Base-by-base conservation (phyloP, 805 yeast species). In the Yarrowia sp. region DNA sequence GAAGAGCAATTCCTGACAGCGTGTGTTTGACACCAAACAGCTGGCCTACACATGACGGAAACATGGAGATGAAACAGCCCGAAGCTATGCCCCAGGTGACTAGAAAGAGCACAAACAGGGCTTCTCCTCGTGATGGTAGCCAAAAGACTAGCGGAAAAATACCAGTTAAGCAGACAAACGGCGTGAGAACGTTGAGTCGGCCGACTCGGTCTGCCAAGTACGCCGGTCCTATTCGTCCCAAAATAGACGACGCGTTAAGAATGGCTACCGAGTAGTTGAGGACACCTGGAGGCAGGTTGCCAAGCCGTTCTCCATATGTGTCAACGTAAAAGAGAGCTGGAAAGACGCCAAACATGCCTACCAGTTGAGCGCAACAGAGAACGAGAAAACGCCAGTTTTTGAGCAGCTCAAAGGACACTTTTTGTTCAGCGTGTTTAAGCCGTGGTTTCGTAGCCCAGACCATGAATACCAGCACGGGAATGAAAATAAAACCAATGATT, bases 401-500 rank as follows among this genome's bases (percentile, higher is more conserved):
- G 50, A 73, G 68, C 15, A 74, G 74, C 11, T 67, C 44, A 53
- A 32, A 13, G 48, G 66, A 33, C 45, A 31, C 33, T 14, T 39
- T 9, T 11, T 43, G 31, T 33, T 38, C n/a, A 28, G 64, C 28
- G 31, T 55, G 61, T 8, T 43, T 42, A 8, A 66, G 36, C 10
- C 67, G 53, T 13, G 60, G 48, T 11, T 63, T 53, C 14, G 65
- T 61, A 3, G 66, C 66, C 58, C 45, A 51, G 31, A 38, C 58
- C 32, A 51, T 42, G 36, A 66, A 63, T 2, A 36, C 10, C 28
- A 66, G 51, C 8, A 66, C 15, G 8, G 69, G 68, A n/a, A 69
- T 55, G 61, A 67, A 69, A 17, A 83, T 71, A 67, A 84, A 79
- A 0, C 83, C 83, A 58, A 83, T 73, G 11, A 78, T 74, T 53